phyloP scores from a whole-genome alignment of 2,329 filamentous ascomycete genomes.

The Colletotrichum spaethianum region DNA sequence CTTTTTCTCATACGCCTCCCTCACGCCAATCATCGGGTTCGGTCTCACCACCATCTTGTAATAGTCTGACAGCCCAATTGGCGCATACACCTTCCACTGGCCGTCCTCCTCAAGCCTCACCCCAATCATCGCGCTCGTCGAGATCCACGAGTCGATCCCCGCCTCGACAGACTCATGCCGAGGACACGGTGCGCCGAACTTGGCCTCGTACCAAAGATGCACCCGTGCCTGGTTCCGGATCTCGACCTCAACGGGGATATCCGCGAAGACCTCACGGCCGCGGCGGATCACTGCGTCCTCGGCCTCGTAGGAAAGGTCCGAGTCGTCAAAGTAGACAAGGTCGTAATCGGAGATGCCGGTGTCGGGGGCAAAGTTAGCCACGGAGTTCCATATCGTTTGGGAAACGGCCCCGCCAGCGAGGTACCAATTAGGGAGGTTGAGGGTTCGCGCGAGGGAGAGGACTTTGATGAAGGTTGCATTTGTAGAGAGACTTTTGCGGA shows the following conservation, averaged over 20 bases:
- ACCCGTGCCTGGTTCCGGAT: slow-evolving; percentile 57
- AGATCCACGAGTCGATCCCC: slow-evolving; percentile 53
- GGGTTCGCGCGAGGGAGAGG: slow-evolving; percentile 45
- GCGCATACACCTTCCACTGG: slow-evolving; percentile 53
- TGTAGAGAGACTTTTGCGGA: slow-evolving; percentile 45
- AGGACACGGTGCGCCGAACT: slow-evolving; percentile 50
- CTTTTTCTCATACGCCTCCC: slow-evolving; percentile 50
- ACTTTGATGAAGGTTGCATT: slow-evolving; percentile 50
- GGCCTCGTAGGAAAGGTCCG: slow-evolving; percentile 54
- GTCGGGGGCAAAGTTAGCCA: slow-evolving; percentile 47
- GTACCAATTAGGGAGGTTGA: slow-evolving; percentile 53
- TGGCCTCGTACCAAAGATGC: slow-evolving; percentile 54
- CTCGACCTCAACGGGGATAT: slow-evolving; percentile 51
- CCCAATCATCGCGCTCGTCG: slow-evolving; percentile 53
- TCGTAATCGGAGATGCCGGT: slow-evolving; percentile 56
- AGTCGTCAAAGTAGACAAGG: slow-evolving; percentile 52
- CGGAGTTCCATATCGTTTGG: slow-evolving; percentile 56
- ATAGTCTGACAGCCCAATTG: slow-evolving; percentile 53
- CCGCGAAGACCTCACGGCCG: slow-evolving; percentile 49
- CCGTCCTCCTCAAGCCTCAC: slow-evolving; percentile 45
- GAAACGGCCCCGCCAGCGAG: slow-evolving; percentile 54
- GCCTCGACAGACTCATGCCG: slow-evolving; percentile 49
- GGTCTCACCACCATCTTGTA: slow-evolving; percentile 53
- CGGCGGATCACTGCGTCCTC: slow-evolving; percentile 52
- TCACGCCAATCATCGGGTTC: slow-evolving; percentile 47